Percentiles rank a stretch among this genome's conserved stretches.
Conservation (phyloP, 495 filamentous ascomycete species). For the Aspergillus olivimuriae region DNA sequence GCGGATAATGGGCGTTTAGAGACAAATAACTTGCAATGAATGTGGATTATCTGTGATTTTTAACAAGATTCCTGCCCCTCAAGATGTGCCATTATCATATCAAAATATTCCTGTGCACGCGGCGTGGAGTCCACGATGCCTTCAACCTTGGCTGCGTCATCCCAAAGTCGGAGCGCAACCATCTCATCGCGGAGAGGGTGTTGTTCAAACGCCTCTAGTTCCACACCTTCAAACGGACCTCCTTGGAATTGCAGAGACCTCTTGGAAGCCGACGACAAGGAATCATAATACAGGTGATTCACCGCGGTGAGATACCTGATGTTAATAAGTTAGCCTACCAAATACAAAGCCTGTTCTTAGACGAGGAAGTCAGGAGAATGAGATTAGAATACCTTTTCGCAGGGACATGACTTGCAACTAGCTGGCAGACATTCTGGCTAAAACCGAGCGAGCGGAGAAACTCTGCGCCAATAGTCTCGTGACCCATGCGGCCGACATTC, state of each 20-base stretch:
- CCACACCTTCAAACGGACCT: slow-evolving; percentile 32
- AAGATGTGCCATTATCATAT: slow-evolving; percentile 25
- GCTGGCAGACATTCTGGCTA: slow-evolving; percentile 26
- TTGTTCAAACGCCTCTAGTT: slow-evolving; percentile 22
- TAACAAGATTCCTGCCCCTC: slow-evolving; percentile 1
- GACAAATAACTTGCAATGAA: no score
- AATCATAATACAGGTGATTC: slow-evolving; percentile 29
- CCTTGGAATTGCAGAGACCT: slow-evolving; percentile 38
- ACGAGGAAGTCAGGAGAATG: background rate
- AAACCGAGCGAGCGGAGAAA: slow-evolving; percentile 35
- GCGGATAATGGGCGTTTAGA: no score
- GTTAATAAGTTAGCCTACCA: background rate
- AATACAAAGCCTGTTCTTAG: background rate
- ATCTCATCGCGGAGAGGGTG: slow-evolving; percentile 33
- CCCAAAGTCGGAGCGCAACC: slow-evolving; percentile 35
- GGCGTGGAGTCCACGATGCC: slow-evolving; percentile 24
- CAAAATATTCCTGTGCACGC: slow-evolving; percentile 22
- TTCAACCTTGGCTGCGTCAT: slow-evolving; percentile 35
- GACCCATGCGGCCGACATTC: slow-evolving; percentile 36
- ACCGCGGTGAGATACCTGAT: slow-evolving; percentile 33
- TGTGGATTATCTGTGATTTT: no score
- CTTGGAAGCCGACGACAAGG: slow-evolving; percentile 32
- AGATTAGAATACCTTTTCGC: slow-evolving; percentile 33
- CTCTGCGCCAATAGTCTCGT: slow-evolving; percentile 36
- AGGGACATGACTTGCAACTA: slow-evolving; percentile 40